phyloP scores from a whole-genome alignment of 1,284 basidiomycete species.

The Ceratobasidium sp. region DNA sequence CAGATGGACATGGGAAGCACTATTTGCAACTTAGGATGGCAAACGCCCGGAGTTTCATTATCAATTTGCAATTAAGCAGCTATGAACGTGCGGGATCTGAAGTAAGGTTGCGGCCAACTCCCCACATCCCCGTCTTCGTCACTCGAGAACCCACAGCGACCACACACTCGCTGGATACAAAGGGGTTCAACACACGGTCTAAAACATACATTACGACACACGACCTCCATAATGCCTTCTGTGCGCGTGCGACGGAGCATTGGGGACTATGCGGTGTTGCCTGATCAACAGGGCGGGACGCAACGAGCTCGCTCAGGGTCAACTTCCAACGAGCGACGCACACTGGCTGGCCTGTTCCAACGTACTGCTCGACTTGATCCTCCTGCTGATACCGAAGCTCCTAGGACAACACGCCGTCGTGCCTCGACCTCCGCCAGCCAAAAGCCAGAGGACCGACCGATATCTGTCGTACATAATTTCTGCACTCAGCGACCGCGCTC shows the following conservation, averaged over 20 bases:
- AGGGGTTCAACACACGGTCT: too few species aligned
- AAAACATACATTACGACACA: neutral
- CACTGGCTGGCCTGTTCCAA: constrained; percentile 50
- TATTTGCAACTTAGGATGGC: too few species aligned
- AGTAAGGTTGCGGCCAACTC: too few species aligned
- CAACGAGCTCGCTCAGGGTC: constrained; percentile 59
- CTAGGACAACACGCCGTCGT: constrained; percentile 10
- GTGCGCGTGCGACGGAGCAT: constrained; percentile 61
- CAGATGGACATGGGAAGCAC: too few species aligned
- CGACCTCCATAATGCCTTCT: constrained; percentile 64
- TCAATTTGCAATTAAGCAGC: too few species aligned
- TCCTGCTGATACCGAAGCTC: neutral
- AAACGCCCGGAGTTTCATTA: too few species aligned
- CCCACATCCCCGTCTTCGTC: too few species aligned
- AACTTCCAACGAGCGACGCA: constrained; percentile 54
- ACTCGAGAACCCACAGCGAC: too few species aligned
- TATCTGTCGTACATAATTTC: constrained; percentile 15
- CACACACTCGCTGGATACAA: too few species aligned
- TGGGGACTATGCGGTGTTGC: constrained; percentile 45
- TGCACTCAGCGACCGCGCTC: constrained; percentile 23
- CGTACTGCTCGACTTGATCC: constrained; percentile 21
- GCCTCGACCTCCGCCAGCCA: constrained; percentile 38
- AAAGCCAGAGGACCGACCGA: constrained; percentile 13
- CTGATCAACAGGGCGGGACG: constrained; percentile 56
- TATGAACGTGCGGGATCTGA: too few species aligned